Percentiles rank a stretch among this genome's conserved stretches.
These are phyloP conservation scores for Onygenales sp. DNA, from an alignment of 2,329 filamentous ascomycete species.

Conservation along the genomic window DNA sequence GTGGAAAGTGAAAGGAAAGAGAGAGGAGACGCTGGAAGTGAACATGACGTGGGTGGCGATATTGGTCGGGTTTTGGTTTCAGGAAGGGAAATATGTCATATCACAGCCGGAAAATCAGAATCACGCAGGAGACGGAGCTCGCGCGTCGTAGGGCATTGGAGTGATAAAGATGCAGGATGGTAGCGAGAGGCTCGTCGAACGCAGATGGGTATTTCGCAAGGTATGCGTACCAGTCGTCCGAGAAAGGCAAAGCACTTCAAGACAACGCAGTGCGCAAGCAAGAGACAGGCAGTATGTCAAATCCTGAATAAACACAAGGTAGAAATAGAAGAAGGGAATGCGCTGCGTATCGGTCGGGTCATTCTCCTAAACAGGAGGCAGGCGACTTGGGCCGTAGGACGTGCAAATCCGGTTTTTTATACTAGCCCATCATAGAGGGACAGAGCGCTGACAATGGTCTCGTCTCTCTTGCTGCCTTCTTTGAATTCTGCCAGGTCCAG, in stretches of 20 bases:
- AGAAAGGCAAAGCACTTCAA: too few species aligned
- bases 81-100: not conserved
- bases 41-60: not conserved
- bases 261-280: too few species aligned
- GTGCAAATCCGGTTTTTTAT: constrained; percentile 33
- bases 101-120: not conserved
- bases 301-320: too few species aligned
- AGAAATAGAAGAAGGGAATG: too few species aligned
- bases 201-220: too few species aligned
- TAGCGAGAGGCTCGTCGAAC: not conserved
- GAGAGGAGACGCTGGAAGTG: not conserved
- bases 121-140: not conserved
- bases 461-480: constrained; percentile 96
- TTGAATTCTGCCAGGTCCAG: constrained; percentile 98
- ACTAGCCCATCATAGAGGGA: constrained; percentile 95
- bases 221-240: too few species aligned
- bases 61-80: not conserved
- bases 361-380: too few species aligned
- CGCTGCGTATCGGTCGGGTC: too few species aligned
- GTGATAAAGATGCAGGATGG: not conserved
- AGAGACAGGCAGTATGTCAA: too few species aligned
- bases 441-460: constrained; percentile 95
- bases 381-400: too few species aligned
- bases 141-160: too few species aligned
- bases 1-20: not conserved